Percentiles rank a stretch among this genome's conserved stretches.
These are phyloP conservation scores for Prosopis cineraria DNA, from an alignment of 306 rosid genomes.

Conservation along the genomic window DNA sequence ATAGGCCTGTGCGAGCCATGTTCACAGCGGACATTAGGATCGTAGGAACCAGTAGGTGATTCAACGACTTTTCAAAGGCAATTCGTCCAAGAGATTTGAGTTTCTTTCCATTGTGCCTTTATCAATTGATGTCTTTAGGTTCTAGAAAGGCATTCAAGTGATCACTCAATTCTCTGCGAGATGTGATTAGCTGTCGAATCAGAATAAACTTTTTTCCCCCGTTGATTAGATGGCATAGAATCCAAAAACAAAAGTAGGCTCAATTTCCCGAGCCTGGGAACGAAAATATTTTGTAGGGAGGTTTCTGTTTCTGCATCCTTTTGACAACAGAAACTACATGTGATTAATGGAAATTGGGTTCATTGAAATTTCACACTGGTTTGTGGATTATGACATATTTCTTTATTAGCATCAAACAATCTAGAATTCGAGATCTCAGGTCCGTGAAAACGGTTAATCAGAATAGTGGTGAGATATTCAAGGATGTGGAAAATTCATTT, in stretches of 20 bases:
- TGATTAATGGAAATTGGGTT: background rate
- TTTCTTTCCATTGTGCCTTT: background rate
- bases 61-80: conserved; percentile 7
- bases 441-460: background rate
- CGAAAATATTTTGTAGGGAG: background rate
- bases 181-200: conserved; percentile 26
- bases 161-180: conserved; percentile 38
- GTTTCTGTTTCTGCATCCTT: background rate
- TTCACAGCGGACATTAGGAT: conserved; percentile 46
- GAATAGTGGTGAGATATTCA: background rate
- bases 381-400: background rate
- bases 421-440: background rate
- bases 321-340: background rate
- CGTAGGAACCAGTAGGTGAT: conserved; percentile 15
- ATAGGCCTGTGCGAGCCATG: conserved; percentile 52
- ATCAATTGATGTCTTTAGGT: conserved; percentile 5
- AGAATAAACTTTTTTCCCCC: background rate
- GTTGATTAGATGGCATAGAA: conserved; percentile 9
- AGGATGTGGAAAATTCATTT: no score
- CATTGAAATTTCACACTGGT: background rate
- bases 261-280: background rate
- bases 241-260: background rate
- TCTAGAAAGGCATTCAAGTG: conserved; percentile 26
- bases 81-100: conserved; percentile 43
- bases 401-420: background rate